A percentile compares a stretch with the other conserved stretches of the same genome.
These are phyloP conservation scores for Acer saccharum DNA, from an alignment of 345 rosid genomes.

Conservation along the genomic window DNA sequence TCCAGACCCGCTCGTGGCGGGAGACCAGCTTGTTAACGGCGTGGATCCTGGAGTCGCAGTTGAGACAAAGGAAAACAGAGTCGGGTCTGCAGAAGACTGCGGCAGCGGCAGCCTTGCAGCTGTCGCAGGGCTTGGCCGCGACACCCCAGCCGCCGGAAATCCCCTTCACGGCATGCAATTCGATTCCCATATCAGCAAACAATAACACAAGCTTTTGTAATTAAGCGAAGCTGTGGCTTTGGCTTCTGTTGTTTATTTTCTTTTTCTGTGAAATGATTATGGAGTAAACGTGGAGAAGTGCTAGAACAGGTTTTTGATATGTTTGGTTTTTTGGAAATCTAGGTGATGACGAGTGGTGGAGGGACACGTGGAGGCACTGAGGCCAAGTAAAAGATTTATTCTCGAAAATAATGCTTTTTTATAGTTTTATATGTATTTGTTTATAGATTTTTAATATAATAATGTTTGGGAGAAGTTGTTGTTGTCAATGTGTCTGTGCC, in stretches of 20 bases:
- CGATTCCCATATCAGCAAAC: conserved; percentile 42
- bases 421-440: background rate
- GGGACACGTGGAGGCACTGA: conserved; percentile 35
- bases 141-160: conserved; percentile 51
- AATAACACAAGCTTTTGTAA: background rate
- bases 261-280: background rate
- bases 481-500: conserved; percentile 49
- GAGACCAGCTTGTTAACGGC: conserved; percentile 41
- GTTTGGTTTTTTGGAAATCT: conserved; percentile 21
- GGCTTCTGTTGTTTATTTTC: background rate
- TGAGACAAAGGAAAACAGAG: conserved; percentile 65
- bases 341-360: conserved; percentile 23
- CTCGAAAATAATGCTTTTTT: too few species aligned
- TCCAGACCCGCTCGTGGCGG: conserved; percentile 76
- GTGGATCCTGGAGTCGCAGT: conserved; percentile 73
- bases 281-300: conserved; percentile 24
- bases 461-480: conserved; percentile 11
- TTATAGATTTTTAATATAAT: conserved; percentile 18
- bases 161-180: conserved; percentile 31
- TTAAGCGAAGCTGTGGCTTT: background rate
- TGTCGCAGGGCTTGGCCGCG: conserved; percentile 72
- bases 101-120: conserved; percentile 71
- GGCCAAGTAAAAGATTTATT: conserved; percentile 36
- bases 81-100: conserved; percentile 69
- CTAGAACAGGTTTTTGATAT: conserved; percentile 30